A percentile compares a stretch with the other conserved stretches of the same genome.
These are phyloP conservation scores for Ottelia alismoides DNA, from an alignment of 106 monocot species.

Conservation along the genomic window DNA sequence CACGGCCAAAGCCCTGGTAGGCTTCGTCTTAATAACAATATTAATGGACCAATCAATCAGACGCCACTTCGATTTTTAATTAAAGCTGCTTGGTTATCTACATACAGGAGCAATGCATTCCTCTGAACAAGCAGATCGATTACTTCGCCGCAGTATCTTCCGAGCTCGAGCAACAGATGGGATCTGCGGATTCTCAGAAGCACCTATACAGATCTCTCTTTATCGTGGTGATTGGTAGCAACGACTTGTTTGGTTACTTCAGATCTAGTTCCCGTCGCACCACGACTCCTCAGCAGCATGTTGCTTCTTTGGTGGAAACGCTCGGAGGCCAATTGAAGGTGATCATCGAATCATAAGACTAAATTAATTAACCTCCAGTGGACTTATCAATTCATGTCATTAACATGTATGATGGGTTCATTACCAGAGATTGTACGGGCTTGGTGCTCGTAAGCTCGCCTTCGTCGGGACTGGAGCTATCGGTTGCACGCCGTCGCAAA, in stretches of 20 bases:
- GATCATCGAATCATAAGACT: neutral
- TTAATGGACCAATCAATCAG: no score
- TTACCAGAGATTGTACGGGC: conserved; percentile 53
- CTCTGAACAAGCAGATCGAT: conserved; percentile 18
- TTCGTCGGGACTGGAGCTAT: conserved; percentile 50
- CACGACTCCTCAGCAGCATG: conserved; percentile 25
- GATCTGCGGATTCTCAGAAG: neutral
- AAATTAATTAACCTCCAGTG: neutral
- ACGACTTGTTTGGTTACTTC: conserved; percentile 46
- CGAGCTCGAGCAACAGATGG: conserved; percentile 5
- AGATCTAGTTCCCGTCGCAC: neutral
- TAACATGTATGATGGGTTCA: neutral
- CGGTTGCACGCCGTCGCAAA: conserved; percentile 60
- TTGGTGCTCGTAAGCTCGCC: conserved; percentile 63
- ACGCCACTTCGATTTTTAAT: neutral
- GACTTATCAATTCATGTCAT: neutral
- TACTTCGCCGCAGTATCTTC: conserved; percentile 3
- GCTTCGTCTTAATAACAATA: neutral
- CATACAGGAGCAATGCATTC: conserved; percentile 15
- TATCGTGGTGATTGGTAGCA: conserved; percentile 50
- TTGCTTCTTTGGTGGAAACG: conserved; percentile 26
- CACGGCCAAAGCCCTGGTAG: conserved; percentile 27
- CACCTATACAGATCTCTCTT: conserved; percentile 54
- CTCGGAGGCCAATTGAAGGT: conserved; percentile 49
- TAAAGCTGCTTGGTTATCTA: neutral